Evolutionary conservation across 495 filamentous ascomycete genomes (phyloP).

Genomic region (Penicillium silybi): DNA sequence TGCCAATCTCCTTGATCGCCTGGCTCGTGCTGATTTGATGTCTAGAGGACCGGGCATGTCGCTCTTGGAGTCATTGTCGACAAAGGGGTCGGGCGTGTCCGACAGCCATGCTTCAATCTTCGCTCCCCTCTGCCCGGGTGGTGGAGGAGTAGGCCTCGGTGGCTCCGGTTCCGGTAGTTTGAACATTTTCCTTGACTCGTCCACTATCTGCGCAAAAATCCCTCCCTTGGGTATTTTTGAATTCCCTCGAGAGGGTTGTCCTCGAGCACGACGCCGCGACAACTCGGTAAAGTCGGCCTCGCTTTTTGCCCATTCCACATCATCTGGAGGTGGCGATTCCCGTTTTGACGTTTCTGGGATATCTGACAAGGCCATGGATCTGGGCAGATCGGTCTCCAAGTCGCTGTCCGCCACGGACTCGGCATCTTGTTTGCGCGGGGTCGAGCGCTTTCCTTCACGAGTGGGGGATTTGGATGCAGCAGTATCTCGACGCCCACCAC

Average conservation of each 20-base stretch:
- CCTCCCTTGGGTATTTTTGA: constrained; percentile 43
- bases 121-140: constrained; percentile 34
- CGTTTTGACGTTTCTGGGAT: constrained; percentile 22
- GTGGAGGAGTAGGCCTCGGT: constrained; percentile 39
- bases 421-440: constrained; percentile 8
- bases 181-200: constrained; percentile 53
- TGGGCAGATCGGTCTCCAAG: constrained; percentile 17
- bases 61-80: constrained; percentile 45
- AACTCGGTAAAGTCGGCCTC: constrained; percentile 46
- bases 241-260: constrained; percentile 6
- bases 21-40: constrained; percentile 30
- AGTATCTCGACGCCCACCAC: constrained; percentile 2
- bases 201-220: constrained; percentile 47
- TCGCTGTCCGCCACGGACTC: constrained; percentile 23
- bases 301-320: constrained; percentile 40
- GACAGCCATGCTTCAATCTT: constrained; percentile 77
- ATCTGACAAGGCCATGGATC: constrained; percentile 17
- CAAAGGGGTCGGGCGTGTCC: constrained; percentile 67
- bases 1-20: constrained; percentile 24
- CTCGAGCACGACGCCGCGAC: constrained; percentile 37
- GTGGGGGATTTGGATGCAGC: constrained; percentile 2
- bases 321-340: constrained; percentile 27
- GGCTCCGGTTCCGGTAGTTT: constrained; percentile 48
- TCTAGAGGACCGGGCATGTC: constrained; percentile 46
- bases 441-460: constrained; percentile 12